Percentiles rank a stretch among this genome's conserved stretches.
These are phyloP conservation scores for Yamadazyma jaroonii DNA, from an alignment of 1,139 yeast genomes.

Conservation along the genomic window DNA sequence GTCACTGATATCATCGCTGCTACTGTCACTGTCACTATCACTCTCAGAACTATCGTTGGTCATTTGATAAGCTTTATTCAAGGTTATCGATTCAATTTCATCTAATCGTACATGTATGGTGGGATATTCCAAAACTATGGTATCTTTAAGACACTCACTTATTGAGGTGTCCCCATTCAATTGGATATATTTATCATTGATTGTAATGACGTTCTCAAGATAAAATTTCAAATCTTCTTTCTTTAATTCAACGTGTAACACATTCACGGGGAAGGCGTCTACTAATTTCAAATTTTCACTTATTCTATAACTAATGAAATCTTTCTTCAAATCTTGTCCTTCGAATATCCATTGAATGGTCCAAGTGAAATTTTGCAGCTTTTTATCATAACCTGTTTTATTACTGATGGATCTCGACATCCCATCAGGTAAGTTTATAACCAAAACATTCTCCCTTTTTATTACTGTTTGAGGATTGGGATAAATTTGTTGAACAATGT, in stretches of 20 bases:
- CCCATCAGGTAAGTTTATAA: slow-evolving; percentile 60
- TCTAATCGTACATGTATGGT: slow-evolving; percentile 47
- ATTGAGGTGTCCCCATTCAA: slow-evolving; percentile 23
- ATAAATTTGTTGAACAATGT: slow-evolving; percentile 18
- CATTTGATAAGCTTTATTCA: slow-evolving; percentile 20
- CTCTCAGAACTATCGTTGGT: background rate
- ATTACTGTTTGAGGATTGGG: slow-evolving; percentile 23
- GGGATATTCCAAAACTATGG: slow-evolving; percentile 75
- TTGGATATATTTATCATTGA: slow-evolving; percentile 17
- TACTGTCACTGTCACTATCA: slow-evolving; percentile 10
- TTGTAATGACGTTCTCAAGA: slow-evolving; percentile 29
- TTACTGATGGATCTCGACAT: slow-evolving; percentile 70
- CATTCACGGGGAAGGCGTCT: slow-evolving; percentile 41
- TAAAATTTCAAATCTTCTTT: slow-evolving; percentile 27
- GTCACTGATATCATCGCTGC: slow-evolving; percentile 10
- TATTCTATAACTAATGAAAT: slow-evolving; percentile 45
- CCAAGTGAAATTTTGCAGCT: slow-evolving; percentile 66
- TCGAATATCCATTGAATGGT: slow-evolving; percentile 69
- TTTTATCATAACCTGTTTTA: slow-evolving; percentile 72
- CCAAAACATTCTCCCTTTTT: slow-evolving; percentile 38
- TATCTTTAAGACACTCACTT: slow-evolving; percentile 49
- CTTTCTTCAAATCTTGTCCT: slow-evolving; percentile 21
- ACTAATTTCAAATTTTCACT: slow-evolving; percentile 34
- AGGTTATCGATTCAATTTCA: slow-evolving; percentile 12
- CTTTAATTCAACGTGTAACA: slow-evolving; percentile 18